These are phyloP conservation scores for Dioscorea zingiberensis DNA, from an alignment of 106 monocot species.

Conservation along the genomic window DNA sequence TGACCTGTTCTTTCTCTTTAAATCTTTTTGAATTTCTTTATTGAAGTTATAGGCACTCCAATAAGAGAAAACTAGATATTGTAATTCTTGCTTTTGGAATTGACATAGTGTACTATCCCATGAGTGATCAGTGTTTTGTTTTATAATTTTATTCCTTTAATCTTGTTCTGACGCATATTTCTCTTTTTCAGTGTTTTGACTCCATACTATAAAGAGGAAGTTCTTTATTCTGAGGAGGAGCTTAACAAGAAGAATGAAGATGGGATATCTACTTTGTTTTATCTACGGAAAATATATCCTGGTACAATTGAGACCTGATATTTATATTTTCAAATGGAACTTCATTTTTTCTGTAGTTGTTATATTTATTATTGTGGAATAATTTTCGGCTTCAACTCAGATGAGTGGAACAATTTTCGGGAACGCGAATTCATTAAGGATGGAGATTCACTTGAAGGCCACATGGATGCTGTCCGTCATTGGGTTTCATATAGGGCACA, in stretches of 20 bases:
- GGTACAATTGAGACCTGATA: constrained; percentile 26
- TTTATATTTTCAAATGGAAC: neutral
- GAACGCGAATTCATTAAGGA: constrained; percentile 53
- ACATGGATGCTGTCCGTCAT: constrained; percentile 36
- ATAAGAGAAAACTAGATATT: no score
- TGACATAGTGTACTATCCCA: no score
- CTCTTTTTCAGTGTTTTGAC: constrained; percentile 70
- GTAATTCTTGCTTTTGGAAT: no score
- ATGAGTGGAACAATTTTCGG: constrained; percentile 87
- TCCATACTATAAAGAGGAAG: constrained; percentile 91
- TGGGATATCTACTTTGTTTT: constrained; percentile 87
- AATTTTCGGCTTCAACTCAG: constrained; percentile 19
- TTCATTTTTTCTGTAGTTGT: neutral
- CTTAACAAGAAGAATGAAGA: constrained; percentile 85
- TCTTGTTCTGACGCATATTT: constrained; percentile 1
- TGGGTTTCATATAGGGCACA: constrained; percentile 95
- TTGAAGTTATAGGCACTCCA: no score
- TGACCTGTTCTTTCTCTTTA: no score
- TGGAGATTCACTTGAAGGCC: constrained; percentile 27
- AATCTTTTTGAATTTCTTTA: no score
- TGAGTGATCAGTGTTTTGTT: neutral
- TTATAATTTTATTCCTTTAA: neutral
- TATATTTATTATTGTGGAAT: neutral
- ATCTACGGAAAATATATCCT: constrained; percentile 83
- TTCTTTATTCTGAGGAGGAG: constrained; percentile 86